Conservation (phyloP, 2,329 filamentous ascomycete genomes). For the Calonectria pteridis region DNA sequence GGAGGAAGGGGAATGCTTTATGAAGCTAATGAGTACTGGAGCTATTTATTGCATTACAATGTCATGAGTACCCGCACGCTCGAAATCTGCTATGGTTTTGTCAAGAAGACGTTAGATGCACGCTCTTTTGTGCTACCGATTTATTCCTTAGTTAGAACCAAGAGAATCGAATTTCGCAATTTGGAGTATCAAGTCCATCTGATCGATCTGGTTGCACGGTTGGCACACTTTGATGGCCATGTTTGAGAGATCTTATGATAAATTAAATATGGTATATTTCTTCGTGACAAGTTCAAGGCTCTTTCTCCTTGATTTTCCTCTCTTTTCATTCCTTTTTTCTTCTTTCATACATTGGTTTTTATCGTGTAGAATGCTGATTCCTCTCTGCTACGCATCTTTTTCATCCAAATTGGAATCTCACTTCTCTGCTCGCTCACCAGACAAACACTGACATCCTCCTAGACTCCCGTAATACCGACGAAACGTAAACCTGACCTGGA, state of each 20-base stretch:
- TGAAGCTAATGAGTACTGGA: neutral
- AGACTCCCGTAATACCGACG: slow-evolving; percentile 35
- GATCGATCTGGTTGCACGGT: neutral
- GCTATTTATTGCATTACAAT: neutral
- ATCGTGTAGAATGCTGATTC: neutral
- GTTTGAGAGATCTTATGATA: neutral
- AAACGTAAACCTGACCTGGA: slow-evolving; percentile 7
- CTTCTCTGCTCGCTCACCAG: neutral
- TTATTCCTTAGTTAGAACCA: neutral
- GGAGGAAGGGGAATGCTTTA: neutral
- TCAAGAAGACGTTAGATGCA: neutral
- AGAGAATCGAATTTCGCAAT: neutral
- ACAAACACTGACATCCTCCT: slow-evolving; percentile 14
- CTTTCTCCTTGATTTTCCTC: neutral
- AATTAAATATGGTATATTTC: slow-evolving; percentile 18
- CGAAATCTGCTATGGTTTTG: neutral
- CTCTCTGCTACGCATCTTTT: neutral
- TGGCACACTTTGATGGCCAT: neutral
- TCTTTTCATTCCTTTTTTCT: neutral
- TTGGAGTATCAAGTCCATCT: neutral
- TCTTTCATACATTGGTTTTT: neutral
- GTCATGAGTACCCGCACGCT: neutral
- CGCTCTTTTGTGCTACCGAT: neutral
- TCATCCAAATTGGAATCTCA: slow-evolving; percentile 1
- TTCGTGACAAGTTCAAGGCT: neutral